Evolutionary conservation across 208 protist genomes (phyloP).

Genomic region (Crithidia expoeki): DNA sequence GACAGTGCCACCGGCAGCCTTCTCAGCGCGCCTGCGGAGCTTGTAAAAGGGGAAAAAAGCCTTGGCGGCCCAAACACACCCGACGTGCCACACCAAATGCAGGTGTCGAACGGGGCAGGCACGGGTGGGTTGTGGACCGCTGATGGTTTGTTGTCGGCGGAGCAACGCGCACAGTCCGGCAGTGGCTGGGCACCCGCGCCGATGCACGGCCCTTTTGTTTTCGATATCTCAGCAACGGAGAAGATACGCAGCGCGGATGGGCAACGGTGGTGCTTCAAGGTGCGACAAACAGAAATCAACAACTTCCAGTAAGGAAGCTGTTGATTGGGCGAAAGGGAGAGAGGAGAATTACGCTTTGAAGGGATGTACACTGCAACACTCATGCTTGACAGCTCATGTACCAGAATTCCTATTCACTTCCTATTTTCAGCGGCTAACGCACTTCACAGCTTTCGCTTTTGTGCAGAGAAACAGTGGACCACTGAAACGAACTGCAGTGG

Average conservation of each 20-base stretch:
- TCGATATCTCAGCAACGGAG: slow-evolving; percentile 23
- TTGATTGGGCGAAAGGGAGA: too few species aligned
- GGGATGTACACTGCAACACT: too few species aligned
- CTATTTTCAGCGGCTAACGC: too few species aligned
- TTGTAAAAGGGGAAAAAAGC: neutral
- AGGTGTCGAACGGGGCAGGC: neutral
- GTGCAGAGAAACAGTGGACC: too few species aligned
- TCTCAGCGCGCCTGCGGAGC: neutral
- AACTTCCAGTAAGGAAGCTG: slow-evolving; percentile 2
- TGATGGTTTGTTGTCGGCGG: slow-evolving; percentile 18
- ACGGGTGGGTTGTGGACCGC: slow-evolving; percentile 15
- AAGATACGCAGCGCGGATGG: slow-evolving; percentile 24
- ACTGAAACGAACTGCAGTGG: too few species aligned
- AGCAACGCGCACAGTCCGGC: slow-evolving; percentile 33
- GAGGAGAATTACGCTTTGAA: neutral
- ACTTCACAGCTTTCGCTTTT: too few species aligned
- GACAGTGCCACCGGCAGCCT: neutral
- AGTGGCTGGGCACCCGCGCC: slow-evolving; percentile 30
- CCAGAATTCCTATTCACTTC: too few species aligned
- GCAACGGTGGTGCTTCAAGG: slow-evolving; percentile 23
- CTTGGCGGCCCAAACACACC: neutral
- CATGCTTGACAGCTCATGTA: too few species aligned
- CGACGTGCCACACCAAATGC: slow-evolving; percentile 13
- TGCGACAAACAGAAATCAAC: slow-evolving; percentile 17
- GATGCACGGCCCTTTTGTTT: slow-evolving; percentile 32